Conservation (phyloP, 306 rosid genomes). For the Malus sylvestris region DNA sequence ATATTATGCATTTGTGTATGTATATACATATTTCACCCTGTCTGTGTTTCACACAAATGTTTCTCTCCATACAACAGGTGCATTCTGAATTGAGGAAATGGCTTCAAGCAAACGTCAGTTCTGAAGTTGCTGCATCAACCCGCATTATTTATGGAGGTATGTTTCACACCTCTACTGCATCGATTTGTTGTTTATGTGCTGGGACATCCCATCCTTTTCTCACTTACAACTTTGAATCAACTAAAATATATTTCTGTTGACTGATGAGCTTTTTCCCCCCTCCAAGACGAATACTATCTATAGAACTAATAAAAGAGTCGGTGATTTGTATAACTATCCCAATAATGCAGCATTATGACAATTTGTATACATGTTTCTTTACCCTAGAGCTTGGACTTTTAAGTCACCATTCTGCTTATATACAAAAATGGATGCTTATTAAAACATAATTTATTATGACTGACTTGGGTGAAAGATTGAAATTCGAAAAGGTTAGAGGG, state of each 20-base stretch:
- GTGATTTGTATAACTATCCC: neutral
- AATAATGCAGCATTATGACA: neutral
- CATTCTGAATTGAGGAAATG: constrained; percentile 40
- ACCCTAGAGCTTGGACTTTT: neutral
- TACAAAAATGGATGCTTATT: neutral
- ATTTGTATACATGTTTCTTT: neutral
- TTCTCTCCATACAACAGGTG: constrained; percentile 16
- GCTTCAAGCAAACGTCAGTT: constrained; percentile 26
- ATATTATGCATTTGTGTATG: neutral
- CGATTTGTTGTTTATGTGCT: neutral
- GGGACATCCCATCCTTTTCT: neutral
- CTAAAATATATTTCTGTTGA: neutral
- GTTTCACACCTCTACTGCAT: neutral
- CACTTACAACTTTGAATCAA: neutral
- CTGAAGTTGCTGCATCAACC: constrained; percentile 36
- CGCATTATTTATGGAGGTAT: constrained; percentile 44
- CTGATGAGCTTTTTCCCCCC: neutral
- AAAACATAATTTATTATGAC: neutral
- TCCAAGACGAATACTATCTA: neutral
- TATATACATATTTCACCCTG: neutral
- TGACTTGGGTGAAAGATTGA: neutral
- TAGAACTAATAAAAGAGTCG: neutral
- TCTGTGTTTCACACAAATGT: neutral
- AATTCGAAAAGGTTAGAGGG: neutral
- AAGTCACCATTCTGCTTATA: neutral